Percentiles rank a stretch among this genome's conserved stretches.
Conservation (phyloP, 2,329 filamentous ascomycete species). For the Lecanicillium sp. region DNA sequence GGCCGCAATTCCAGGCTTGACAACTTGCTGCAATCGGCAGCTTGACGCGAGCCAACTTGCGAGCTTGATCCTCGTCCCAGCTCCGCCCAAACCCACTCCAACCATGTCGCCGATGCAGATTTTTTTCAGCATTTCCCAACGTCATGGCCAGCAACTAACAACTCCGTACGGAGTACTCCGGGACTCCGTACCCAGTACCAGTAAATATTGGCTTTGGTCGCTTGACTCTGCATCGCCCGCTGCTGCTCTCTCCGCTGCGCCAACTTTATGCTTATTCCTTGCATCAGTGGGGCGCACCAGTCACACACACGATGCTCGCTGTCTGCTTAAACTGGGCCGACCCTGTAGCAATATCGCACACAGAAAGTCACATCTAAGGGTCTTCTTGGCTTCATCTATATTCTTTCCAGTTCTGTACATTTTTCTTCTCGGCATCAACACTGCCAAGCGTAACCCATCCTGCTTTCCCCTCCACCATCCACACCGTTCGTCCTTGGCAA, state of each 20-base stretch:
- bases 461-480: not conserved
- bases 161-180: no score
- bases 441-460: not conserved
- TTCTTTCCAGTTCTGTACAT: not conserved
- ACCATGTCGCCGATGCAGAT: no score
- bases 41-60: no score
- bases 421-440: not conserved
- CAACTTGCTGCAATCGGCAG: no score
- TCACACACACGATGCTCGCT: not conserved
- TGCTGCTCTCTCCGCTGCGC: not conserved
- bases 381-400: not conserved
- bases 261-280: slow-evolving; percentile 5
- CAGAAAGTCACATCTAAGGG: not conserved
- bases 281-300: not conserved
- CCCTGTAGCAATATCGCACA: no score
- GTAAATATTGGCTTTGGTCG: no score
- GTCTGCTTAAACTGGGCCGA: no score
- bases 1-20: no score
- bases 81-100: not conserved
- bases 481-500: not conserved
- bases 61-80: no score
- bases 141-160: no score
- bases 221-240: not conserved
- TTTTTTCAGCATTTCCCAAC: no score
- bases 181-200: no score